Evolutionary conservation across 805 yeast genomes (phyloP).

Genomic region (Starmerella riodocensis): DNA sequence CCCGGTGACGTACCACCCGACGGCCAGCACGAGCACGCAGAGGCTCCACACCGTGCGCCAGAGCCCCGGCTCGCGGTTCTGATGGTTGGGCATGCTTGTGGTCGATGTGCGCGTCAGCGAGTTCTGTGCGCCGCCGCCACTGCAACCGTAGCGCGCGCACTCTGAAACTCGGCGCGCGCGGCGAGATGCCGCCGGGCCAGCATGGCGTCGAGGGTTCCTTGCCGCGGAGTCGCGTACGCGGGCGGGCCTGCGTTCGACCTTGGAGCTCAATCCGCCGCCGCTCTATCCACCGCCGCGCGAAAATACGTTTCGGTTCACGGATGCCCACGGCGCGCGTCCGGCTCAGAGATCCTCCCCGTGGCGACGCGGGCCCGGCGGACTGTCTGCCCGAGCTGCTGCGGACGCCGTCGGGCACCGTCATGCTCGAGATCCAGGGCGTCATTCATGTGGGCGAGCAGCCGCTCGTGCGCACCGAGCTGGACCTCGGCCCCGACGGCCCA

Average conservation of each 20-base stretch:
- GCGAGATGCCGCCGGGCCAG: no score
- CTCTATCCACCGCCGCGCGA: no score
- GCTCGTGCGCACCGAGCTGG: constrained; percentile 16
- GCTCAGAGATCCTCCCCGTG: no score
- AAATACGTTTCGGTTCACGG: no score
- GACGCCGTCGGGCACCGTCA: constrained; percentile 13
- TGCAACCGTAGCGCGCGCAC: no score
- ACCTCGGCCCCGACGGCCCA: constrained; percentile 5
- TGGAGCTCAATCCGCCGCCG: no score
- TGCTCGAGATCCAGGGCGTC: constrained; percentile 20
- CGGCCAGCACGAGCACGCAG: constrained; percentile 2
- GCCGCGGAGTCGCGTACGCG: no score
- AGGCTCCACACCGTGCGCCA: constrained; percentile 15
- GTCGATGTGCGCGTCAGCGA: neutral
- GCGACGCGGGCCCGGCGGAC: no score
- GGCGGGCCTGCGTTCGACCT: no score
- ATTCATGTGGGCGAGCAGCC: constrained; percentile 16
- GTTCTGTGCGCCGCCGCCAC: neutral
- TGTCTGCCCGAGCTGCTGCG: constrained; percentile 11
- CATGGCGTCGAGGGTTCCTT: no score
- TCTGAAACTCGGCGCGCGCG: no score
- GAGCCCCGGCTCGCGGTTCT: constrained; percentile 6
- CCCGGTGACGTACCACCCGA: constrained; percentile 34
- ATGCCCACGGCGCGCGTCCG: no score
- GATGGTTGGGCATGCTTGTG: neutral